Conservation (phyloP, 495 filamentous ascomycete genomes). For the Aspergillus taichungensis region DNA sequence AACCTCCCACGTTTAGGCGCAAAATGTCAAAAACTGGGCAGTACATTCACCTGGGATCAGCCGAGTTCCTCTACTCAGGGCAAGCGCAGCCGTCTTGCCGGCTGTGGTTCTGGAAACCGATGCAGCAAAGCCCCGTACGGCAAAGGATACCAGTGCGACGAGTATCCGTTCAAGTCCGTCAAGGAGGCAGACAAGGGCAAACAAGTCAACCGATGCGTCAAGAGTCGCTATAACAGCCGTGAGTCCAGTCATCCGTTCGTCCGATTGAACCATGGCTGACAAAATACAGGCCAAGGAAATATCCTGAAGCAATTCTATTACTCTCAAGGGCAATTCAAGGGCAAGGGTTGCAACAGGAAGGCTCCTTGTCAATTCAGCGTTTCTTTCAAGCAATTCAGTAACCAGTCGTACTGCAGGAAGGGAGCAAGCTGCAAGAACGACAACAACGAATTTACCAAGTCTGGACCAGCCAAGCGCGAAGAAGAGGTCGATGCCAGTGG, state of each 20-base stretch:
- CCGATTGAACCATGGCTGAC: background rate
- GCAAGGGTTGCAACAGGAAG: background rate
- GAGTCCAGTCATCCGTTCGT: background rate
- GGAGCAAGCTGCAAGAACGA: background rate
- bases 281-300: background rate
- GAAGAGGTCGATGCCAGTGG: background rate
- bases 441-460: background rate
- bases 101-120: background rate
- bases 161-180: conserved; percentile 3
- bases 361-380: background rate
- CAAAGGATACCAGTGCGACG: conserved; percentile 1
- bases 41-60: background rate
- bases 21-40: background rate
- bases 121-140: conserved; percentile 1
- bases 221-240: background rate
- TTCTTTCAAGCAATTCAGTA: background rate
- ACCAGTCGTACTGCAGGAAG: background rate
- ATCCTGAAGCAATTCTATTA: background rate
- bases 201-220: conserved; percentile 1
- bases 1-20: background rate
- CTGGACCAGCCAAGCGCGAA: background rate
- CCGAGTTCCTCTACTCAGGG: background rate
- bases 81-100: background rate
- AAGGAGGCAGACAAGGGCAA: conserved; percentile 1
- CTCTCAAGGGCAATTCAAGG: background rate